Evolutionary conservation across 208 protist species (phyloP).

Genomic region (Willaertia magna): DNA sequence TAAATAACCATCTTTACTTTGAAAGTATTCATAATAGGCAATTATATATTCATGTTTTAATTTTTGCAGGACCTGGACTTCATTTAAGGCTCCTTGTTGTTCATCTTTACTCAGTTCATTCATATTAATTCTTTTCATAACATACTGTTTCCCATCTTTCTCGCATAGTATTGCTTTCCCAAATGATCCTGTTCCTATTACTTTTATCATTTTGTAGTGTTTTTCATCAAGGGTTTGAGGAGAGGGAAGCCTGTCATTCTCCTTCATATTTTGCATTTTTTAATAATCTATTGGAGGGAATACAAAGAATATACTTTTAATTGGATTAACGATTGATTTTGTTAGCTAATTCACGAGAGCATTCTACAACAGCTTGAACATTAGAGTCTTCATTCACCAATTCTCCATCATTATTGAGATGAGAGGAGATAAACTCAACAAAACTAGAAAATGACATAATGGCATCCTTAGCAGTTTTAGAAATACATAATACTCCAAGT

Average conservation of each 20-base stretch:
- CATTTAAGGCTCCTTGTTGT: slow-evolving; percentile 13
- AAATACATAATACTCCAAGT: slow-evolving; percentile 57
- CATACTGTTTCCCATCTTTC: neutral
- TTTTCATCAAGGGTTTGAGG: no score
- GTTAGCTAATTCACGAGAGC: no score
- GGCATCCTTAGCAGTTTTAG: neutral
- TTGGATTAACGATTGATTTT: no score
- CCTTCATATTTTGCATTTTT: no score
- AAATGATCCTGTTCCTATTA: neutral
- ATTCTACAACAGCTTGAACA: no score
- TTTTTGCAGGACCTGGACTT: slow-evolving; percentile 22
- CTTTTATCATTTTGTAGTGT: neutral
- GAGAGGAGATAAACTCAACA: neutral
- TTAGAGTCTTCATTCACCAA: no score
- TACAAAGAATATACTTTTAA: no score
- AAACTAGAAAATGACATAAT: neutral
- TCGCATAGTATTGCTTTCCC: neutral
- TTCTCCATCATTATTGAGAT: no score
- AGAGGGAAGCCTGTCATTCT: no score
- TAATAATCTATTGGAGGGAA: no score
- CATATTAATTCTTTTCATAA: slow-evolving; percentile 31
- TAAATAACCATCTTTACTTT: neutral
- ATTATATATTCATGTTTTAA: slow-evolving; percentile 29
- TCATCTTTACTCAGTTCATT: slow-evolving; percentile 13
- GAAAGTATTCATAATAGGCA: slow-evolving; percentile 25